Evolutionary conservation across 73 alveolate genomes (phyloP), one percentile per base, ranked within the genome.

Genomic region (Breviolum minutum): DNA sequence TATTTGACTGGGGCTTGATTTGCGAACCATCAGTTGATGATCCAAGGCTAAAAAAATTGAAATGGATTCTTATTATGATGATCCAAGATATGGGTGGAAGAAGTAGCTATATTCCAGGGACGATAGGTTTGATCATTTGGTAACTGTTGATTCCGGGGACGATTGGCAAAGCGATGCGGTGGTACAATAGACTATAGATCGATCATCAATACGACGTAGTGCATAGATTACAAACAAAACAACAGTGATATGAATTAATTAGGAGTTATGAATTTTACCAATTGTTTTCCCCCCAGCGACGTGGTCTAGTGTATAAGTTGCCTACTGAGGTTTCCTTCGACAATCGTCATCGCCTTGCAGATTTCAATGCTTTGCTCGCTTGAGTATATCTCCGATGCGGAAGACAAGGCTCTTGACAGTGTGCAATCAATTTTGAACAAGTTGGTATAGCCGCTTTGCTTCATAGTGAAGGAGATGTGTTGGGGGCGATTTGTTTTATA

Each of bases 281-380:
- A n/a, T n/a, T n/a, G n/a, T n/a, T n/a, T n/a, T n/a, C n/a, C n/a
- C n/a, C n/a, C n/a, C n/a, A n/a, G n/a, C n/a, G n/a, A n/a, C n/a
- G n/a, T n/a, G n/a, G n/a, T n/a, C n/a, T n/a, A n/a, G n/a, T n/a
- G n/a, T n/a, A n/a, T n/a, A n/a, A n/a, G n/a, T n/a, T n/a, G n/a
- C n/a, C n/a, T n/a, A n/a, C n/a, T n/a, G n/a, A 71, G 81, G 81
- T 71, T 71, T 19, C 81, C 81, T 19, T 71, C 81, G 29, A 71
- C 81, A 26, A 71, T 71, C 29, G 7, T 71, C 32, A 30, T 71
- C 40, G 81, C 81, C 12, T 19, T 71, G 81, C 19, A 12, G 7
- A 12, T 19, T 7, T 26, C 81, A 12, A 12, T 71, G 81, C 32
- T 71, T 26, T 71, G 81, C 29, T 71, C 81, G 9, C 7, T 71